Evolutionary conservation across 1,284 basidiomycete species (phyloP), one percentile per base, ranked within the genome.

Genomic region (Malassezia dermatis): DNA sequence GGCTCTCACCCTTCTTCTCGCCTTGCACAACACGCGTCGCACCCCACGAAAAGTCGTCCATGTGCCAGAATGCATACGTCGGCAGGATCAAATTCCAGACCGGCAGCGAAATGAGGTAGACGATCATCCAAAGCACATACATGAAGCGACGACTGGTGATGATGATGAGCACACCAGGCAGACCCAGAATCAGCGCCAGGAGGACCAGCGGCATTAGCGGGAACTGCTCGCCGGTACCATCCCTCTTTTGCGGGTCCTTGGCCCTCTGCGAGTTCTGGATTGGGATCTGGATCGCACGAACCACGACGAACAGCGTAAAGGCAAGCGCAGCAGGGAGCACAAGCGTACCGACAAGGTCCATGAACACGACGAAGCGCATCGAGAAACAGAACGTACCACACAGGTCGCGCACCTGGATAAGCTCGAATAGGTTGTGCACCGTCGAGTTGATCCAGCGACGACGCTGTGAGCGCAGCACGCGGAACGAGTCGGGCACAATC

Each of bases 391-490:
- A 78, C 12, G 76, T 77, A 42, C 77, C 77, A 59, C 77, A 78
- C 8, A 78, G 71, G 63, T 78, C 77, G 40, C 75, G 69, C 43
- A 78, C 77, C 49, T 75, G 64, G 46, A 78, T 65, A 34, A 78
- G 71, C 67, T 78, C 77, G 52, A 76, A 77, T 40, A 78, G 61
- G 55, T 78, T 78, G 67, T 78, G 77, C 34, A 78, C 75, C 27
- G 77, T 78, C 61, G 77, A 78, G 67, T 78, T 78, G 68, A 78
- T 78, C 77, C 77, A 78, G 53, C 77, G 64, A 34, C 77, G 73
- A 53, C 77, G 72, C 60, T 78, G 77, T 47, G 76, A 77, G 19
- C 78, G 69, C 45, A 78, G 62, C 51, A 78, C 72, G 32, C 73
- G 61, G 70, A 78, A 78, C 24, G 77, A 77, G 55, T 78, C 77